A percentile compares a stretch with the other conserved stretches of the same genome.
phyloP scores from a whole-genome alignment of 148 eudicot species.

The Vaccinium vitisidaea region DNA sequence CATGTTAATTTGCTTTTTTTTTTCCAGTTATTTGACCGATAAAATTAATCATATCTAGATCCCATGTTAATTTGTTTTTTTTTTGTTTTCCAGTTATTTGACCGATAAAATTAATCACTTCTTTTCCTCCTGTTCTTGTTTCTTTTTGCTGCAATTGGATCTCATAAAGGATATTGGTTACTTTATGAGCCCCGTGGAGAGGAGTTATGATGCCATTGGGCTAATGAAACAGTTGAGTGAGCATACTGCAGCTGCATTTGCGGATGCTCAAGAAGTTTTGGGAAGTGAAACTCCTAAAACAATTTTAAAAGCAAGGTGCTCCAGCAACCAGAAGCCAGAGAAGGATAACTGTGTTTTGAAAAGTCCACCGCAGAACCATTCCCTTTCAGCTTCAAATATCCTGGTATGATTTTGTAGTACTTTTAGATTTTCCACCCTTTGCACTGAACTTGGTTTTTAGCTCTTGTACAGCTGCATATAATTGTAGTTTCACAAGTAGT shows the following conservation, averaged over 20 bases:
- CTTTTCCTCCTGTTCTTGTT: not conserved
- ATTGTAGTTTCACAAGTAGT: too few relatives aligned
- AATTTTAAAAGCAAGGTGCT: constrained; percentile 46
- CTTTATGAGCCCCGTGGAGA: constrained; percentile 71
- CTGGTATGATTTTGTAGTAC: constrained; percentile 33
- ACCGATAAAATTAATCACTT: not conserved
- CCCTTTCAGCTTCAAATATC: constrained; percentile 37
- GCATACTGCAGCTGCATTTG: constrained; percentile 74
- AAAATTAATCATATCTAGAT: not conserved
- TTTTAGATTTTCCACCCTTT: not conserved
- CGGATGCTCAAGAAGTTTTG: constrained; percentile 79
- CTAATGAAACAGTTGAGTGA: constrained; percentile 84
- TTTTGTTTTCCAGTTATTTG: not conserved
- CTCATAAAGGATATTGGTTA: constrained; percentile 58
- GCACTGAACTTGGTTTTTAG: too few relatives aligned
- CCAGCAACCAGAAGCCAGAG: constrained; percentile 29
- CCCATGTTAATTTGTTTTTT: not conserved
- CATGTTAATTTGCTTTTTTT: not conserved
- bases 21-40: not conserved
- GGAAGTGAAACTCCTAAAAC: constrained; percentile 88
- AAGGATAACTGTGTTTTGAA: constrained; percentile 22
- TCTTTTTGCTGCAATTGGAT: constrained; percentile 21
- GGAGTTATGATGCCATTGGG: constrained; percentile 79
- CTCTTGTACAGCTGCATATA: too few relatives aligned
- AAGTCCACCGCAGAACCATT: not conserved